Conservation (phyloP, 768 basidiomycete genomes). For the Leccinum barrowsii region DNA sequence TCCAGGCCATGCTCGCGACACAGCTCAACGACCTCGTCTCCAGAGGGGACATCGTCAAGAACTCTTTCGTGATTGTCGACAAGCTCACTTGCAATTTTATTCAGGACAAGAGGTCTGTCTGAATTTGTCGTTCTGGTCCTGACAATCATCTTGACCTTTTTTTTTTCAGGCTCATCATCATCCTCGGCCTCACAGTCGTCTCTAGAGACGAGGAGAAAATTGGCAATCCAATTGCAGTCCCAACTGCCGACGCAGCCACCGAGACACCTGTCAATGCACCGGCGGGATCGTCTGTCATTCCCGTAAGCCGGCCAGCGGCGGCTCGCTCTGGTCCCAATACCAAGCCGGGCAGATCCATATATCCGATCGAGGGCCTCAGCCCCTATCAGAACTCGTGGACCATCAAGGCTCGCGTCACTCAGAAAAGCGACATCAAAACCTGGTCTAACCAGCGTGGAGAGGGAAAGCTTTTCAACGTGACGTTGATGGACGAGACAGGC, state of each 20-base stretch:
- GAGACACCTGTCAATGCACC: constrained; percentile 24
- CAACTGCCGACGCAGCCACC: constrained; percentile 25
- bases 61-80: constrained; percentile 66
- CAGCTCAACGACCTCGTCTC: constrained; percentile 78
- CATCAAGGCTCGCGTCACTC: constrained; percentile 89
- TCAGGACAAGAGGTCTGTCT: constrained; percentile 70
- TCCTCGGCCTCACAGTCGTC: constrained; percentile 63
- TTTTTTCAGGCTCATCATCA: constrained; percentile 67
- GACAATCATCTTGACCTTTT: constrained; percentile 3
- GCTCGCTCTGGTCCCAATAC: constrained; percentile 14
- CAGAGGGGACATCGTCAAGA: constrained; percentile 56
- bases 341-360: constrained; percentile 36
- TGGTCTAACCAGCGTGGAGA: constrained; percentile 90
- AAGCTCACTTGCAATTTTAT: constrained; percentile 81
- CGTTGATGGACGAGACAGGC: constrained; percentile 91
- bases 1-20: constrained; percentile 94
- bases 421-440: constrained; percentile 84
- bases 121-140: constrained; percentile 15
- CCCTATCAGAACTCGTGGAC: constrained; percentile 99
- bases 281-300: constrained; percentile 24
- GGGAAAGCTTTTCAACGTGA: constrained; percentile 91
- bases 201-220: constrained; percentile 63
- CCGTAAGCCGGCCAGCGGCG: constrained; percentile 15
- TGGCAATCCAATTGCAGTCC: constrained; percentile 51
- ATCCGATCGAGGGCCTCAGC: constrained; percentile 91